Conservation (phyloP, 345 rosid species). For the sweet orange (Citrus sinensis) region DVS_A1.0 CM039169.1:19382501-19383000, state of each 20-base stretch:
- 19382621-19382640: constrained; percentile 14
- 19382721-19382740: constrained; percentile 97
- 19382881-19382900: not conserved
- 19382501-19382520: constrained; percentile 86
- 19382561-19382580: constrained; percentile 77
- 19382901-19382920: not conserved
- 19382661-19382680: constrained; percentile 94
- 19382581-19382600: not conserved
- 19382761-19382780: constrained; percentile 96
- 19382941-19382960: constrained; percentile 18
- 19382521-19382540: constrained; percentile 88
- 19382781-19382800: not conserved
- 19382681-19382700: constrained; percentile 91
- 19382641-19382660: constrained; percentile 49
- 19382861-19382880: not conserved
- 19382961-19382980: constrained; percentile 99
- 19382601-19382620: not conserved
- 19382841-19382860: not conserved
- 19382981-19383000: constrained; percentile 96
- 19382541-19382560: constrained; percentile 73
- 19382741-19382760: constrained; percentile 99
- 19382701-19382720: constrained; percentile 97
- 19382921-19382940: not conserved
- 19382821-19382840: not conserved
- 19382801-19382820: not conserved